Conservation (phyloP, 768 basidiomycete genomes). For the Rhodotorula toruloides region DNA sequence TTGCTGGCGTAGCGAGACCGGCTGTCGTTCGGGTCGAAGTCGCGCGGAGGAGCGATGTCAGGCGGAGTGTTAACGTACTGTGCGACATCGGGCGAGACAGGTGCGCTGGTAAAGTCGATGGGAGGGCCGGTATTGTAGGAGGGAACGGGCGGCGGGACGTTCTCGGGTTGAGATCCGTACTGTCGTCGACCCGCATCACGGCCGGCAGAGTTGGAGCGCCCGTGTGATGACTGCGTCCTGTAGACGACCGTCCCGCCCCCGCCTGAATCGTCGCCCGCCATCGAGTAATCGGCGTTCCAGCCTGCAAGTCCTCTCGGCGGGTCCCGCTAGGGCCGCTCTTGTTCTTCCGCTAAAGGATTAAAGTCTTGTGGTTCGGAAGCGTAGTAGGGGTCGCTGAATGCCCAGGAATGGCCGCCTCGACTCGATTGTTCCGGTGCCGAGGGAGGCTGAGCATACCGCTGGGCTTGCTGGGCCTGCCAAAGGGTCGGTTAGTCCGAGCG, state of each 20-base stretch:
- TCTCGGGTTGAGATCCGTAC: not conserved
- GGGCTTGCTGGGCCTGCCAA: not conserved
- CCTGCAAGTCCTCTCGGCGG: not conserved
- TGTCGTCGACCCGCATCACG: not conserved
- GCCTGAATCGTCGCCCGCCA: not conserved
- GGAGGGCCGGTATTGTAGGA: too few species aligned
- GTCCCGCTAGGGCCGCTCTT: not conserved
- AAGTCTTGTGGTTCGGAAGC: conserved; percentile 1
- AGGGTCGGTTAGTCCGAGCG: too few species aligned
- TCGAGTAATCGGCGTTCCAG: not conserved
- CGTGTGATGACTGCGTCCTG: not conserved
- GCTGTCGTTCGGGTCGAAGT: conserved; percentile 23
- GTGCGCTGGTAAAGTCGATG: not conserved
- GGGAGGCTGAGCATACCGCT: not conserved
- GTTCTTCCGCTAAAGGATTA: not conserved
- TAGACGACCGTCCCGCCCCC: not conserved
- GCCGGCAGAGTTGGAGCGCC: not conserved
- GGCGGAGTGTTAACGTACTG: not conserved
- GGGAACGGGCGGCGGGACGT: not conserved
- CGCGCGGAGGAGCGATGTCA: conserved; percentile 5
- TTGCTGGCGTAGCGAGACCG: not conserved
- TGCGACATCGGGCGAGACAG: not conserved
- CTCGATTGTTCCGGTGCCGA: not conserved
- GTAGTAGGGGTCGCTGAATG: not conserved
- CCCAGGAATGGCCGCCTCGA: not conserved